Evolutionary conservation across 2,329 filamentous ascomycete genomes (phyloP).

Genomic region (Microcyclospora pomicola): DNA sequence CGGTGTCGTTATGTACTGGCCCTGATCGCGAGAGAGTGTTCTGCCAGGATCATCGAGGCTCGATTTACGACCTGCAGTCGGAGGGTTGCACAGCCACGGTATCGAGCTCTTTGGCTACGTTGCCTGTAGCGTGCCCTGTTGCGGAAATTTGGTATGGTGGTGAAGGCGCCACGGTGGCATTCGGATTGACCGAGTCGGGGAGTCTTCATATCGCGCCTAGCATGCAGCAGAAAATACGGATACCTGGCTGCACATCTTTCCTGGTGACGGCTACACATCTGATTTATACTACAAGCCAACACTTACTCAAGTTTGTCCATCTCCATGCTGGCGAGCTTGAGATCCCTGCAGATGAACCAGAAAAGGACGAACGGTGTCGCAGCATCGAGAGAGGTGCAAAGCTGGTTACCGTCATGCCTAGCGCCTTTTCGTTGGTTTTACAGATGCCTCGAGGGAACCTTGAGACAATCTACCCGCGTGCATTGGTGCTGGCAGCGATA

Average conservation of each 20-base stretch:
- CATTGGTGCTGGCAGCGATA: slow-evolving; percentile 83
- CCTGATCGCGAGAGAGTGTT: slow-evolving; percentile 11
- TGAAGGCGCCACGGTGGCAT: slow-evolving; percentile 28
- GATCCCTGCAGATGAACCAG: slow-evolving; percentile 74
- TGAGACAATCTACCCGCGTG: slow-evolving; percentile 86
- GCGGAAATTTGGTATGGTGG: slow-evolving; percentile 21
- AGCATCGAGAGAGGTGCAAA: slow-evolving; percentile 81
- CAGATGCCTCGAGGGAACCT: slow-evolving; percentile 95
- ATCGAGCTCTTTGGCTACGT: slow-evolving; percentile 1
- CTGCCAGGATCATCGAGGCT: slow-evolving; percentile 10
- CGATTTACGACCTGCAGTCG: slow-evolving; percentile 1
- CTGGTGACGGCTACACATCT: slow-evolving; percentile 67
- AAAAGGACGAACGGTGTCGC: slow-evolving; percentile 81
- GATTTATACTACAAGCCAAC: slow-evolving; percentile 82
- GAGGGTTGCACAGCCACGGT: slow-evolving; percentile 2
- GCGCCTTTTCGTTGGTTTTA: slow-evolving; percentile 69
- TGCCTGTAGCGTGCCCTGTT: slow-evolving; percentile 15
- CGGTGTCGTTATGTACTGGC: not conserved
- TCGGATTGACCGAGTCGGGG: slow-evolving; percentile 62
- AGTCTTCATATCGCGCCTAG: slow-evolving; percentile 35
- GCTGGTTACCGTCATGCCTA: slow-evolving; percentile 79
- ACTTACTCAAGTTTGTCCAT: slow-evolving; percentile 89
- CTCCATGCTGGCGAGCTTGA: slow-evolving; percentile 56
- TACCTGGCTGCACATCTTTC: slow-evolving; percentile 87
- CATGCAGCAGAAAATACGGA: slow-evolving; percentile 51